Evolutionary conservation across 108 stramenopile species (phyloP).

Genomic region (Cyclotella baltica): DNA sequence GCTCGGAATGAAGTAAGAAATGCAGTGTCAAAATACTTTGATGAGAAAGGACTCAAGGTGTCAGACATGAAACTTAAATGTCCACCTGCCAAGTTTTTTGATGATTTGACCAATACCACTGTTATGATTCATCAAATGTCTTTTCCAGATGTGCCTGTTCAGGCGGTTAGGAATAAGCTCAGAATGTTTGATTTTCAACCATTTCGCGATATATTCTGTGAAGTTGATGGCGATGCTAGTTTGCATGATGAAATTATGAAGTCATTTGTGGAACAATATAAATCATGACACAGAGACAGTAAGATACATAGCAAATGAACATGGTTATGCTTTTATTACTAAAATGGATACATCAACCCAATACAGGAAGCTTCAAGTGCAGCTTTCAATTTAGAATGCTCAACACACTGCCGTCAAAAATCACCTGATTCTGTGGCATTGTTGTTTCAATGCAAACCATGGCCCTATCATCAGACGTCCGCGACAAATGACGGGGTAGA

Average conservation of each 20-base stretch:
- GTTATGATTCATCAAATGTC: neutral
- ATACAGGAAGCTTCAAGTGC: too few relatives aligned
- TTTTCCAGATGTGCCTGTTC: neutral
- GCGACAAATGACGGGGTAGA: too few relatives aligned
- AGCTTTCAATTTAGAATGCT: too few relatives aligned
- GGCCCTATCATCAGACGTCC: too few relatives aligned
- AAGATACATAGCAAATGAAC: too few relatives aligned
- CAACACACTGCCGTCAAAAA: too few relatives aligned
- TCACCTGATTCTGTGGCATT: too few relatives aligned
- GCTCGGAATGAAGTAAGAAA: conserved; percentile 6
- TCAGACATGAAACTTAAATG: conserved; percentile 5
- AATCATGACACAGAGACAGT: neutral
- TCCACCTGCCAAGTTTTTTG: neutral
- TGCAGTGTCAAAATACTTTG: neutral
- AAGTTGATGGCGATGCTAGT: conserved; percentile 18
- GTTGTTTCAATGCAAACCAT: too few relatives aligned
- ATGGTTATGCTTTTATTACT: too few relatives aligned
- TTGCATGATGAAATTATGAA: neutral
- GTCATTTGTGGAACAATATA: conserved; percentile 3
- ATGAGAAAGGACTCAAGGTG: neutral
- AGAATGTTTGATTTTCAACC: neutral
- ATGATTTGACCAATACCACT: neutral
- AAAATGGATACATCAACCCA: too few relatives aligned
- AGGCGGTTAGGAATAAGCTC: neutral
- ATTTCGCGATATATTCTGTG: conserved; percentile 11